Evolutionary conservation across 345 rosid species (phyloP), one percentile per base, ranked within the genome.

Genomic region (Rhizophora mangle): DNA sequence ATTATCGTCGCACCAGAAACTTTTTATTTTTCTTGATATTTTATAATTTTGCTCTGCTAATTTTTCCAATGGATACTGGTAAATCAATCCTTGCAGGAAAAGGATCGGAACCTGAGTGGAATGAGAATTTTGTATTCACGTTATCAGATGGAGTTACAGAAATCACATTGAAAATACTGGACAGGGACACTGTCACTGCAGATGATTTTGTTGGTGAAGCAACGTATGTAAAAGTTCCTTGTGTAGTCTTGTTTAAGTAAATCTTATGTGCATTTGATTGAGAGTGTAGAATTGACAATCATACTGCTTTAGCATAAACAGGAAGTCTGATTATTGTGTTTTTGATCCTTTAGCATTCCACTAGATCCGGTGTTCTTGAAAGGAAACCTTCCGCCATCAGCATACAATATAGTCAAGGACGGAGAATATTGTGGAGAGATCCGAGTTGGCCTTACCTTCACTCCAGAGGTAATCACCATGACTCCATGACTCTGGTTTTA

Each of bases 351-450:
- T 81, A 93, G 98, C 43, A 81, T 93, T 72, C 80, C 86, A 1
- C 65, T 93, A 68, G 88, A 80, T 63, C 71, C 96, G 0, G 84
- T 90, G 19, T 88, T 93, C 30, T 18, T 53, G 64, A 84, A 86
- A 67, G 93, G 96, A 69, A 80, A 37, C 29, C 52, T 87, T 24
- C 87, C 88, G 9, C 80, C 91, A 19, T 65, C 82, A 6, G 72
- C 90, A 4, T 88, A 90, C 89, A 88, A 80, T 62, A 92, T 93
- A 52, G 92, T 90, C 13, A 93, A 85, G 80, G 84, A 93, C 29
- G 72, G 70, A 74, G 88, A 82, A 64, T 90, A 60, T 65, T 36
- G 80, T 21, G 96, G 96, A 61, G 89, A 89, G 85, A 85, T 93
- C 60, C 83, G 82, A 80, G 62, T 90, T 32, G 83, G 85, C 63